A percentile compares a stretch with the other conserved stretches of the same genome.
phyloP scores from a whole-genome alignment of 345 rosid genomes.

The Euclidium syriacum region DNA sequence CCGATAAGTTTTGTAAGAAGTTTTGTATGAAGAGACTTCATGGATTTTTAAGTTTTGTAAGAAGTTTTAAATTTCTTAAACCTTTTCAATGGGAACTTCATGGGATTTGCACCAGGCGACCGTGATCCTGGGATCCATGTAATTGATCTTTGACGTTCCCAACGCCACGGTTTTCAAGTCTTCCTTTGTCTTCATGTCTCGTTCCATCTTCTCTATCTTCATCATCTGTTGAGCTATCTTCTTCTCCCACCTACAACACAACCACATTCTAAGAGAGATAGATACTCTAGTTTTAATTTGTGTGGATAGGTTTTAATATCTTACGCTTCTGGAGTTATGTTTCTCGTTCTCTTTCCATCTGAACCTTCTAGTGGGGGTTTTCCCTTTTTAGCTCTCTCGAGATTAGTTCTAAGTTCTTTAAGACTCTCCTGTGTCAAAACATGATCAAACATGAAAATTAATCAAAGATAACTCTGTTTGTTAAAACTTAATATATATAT shows the following conservation, averaged over 20 bases:
- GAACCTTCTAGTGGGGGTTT: slow-evolving; percentile 68
- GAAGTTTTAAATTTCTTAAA: slow-evolving; percentile 19
- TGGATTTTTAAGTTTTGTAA: neutral
- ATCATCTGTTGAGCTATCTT: slow-evolving; percentile 52
- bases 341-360: slow-evolving; percentile 82
- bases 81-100: slow-evolving; percentile 95
- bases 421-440: slow-evolving; percentile 42
- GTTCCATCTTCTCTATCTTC: slow-evolving; percentile 68
- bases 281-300: neutral
- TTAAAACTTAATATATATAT: no score
- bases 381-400: slow-evolving; percentile 78
- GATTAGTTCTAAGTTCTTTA: slow-evolving; percentile 59
- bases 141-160: slow-evolving; percentile 91
- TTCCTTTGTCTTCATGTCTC: slow-evolving; percentile 68
- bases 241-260: slow-evolving; percentile 57
- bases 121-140: slow-evolving; percentile 92
- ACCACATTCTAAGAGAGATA: neutral
- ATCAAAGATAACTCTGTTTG: no score
- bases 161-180: slow-evolving; percentile 84
- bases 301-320: slow-evolving; percentile 1
- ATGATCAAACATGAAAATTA: neutral
- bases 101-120: slow-evolving; percentile 98
- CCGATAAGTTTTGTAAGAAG: neutral
- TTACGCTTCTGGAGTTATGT: slow-evolving; percentile 75
- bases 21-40: neutral